Base-by-base conservation (phyloP, 1,284 basidiomycete species). In the Fomitopsis betulina region DNA sequence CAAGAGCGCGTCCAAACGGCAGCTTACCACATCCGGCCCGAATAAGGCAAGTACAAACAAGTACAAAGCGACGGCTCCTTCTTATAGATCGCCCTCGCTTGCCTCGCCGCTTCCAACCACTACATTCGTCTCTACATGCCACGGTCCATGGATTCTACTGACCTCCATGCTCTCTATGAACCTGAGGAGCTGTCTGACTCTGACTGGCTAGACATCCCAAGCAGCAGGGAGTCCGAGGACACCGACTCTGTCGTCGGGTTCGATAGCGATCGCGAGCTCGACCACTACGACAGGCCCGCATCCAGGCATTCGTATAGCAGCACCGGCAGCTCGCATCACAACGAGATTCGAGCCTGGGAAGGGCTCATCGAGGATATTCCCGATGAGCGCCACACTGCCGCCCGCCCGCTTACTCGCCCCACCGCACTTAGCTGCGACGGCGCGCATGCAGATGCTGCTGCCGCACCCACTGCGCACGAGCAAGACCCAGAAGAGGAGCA, bases 161-260 rank as follows among this genome's bases (percentile, higher is more conserved):
- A 73, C 61, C 65, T 65, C 51, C 65, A 60, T 54, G 67, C 67
- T 59, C 74, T 80, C 67, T 83, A 84, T 64, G 88, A 89, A 68
- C 68, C 79, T 62, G 87, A 87, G 68, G 81, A 72, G 62, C 71
- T 83, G 62, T 91, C 88, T 39, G 89, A 91, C 74, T 89, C 86
- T 37, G 87, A 90, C 72, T 90, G 88, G 88, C 84, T 89, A 66
- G 88, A 91, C 65, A 79, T 91, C 60, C 74, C 84, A 40, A 86
- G 83, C 66, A 82, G 79, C 72, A 79, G 79, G 60, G 82, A 83
- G 57, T 87, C 85, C 40, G 86, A 86, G 65, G 80, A 84, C 71
- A 83, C 81, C 70, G 85, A 87, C 66, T 89, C 86, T 53, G 72
- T 85, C 69, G 61, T 58, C 38, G 80, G 74, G 65, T 83, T 70